Conservation (phyloP, 2,329 filamentous ascomycete genomes). For the Cordyceps farinosa region DNA sequence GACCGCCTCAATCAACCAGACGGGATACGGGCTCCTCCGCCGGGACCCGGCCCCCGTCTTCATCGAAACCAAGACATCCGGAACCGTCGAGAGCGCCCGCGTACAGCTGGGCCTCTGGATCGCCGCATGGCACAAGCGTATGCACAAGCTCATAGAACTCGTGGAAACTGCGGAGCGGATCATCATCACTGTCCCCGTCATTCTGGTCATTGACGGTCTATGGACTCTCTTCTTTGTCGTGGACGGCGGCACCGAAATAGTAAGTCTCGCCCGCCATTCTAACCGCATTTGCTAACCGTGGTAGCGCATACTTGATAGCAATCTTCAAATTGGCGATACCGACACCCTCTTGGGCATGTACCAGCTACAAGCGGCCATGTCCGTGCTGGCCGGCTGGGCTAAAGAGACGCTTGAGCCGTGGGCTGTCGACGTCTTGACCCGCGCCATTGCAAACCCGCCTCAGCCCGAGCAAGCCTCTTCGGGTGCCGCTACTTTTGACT, state of each 20-base stretch:
- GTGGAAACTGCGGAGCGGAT: not conserved
- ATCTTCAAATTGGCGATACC: slow-evolving; percentile 15
- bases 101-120: slow-evolving; percentile 17
- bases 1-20: not conserved
- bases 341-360: slow-evolving; percentile 9
- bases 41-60: slow-evolving; percentile 17
- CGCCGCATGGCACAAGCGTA: slow-evolving; percentile 20
- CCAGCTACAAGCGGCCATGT: not conserved
- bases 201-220: slow-evolving; percentile 17
- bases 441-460: too few relatives aligned
- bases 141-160: slow-evolving; percentile 14
- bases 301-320: slow-evolving; percentile 12
- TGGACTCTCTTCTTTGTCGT: slow-evolving; percentile 18
- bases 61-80: slow-evolving; percentile 18
- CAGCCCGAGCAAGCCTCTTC: too few relatives aligned
- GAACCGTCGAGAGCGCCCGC: slow-evolving; percentile 15
- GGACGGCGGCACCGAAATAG: slow-evolving; percentile 15
- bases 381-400: not conserved
- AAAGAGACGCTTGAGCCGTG: not conserved
- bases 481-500: too few relatives aligned
- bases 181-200: slow-evolving; percentile 12
- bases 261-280: slow-evolving; percentile 7
- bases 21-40: slow-evolving; percentile 14
- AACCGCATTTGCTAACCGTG: not conserved
- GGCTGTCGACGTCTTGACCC: not conserved